Base-by-base conservation (phyloP, 169 alveolate species). In the Cryptosporidium viatorum region DNA sequence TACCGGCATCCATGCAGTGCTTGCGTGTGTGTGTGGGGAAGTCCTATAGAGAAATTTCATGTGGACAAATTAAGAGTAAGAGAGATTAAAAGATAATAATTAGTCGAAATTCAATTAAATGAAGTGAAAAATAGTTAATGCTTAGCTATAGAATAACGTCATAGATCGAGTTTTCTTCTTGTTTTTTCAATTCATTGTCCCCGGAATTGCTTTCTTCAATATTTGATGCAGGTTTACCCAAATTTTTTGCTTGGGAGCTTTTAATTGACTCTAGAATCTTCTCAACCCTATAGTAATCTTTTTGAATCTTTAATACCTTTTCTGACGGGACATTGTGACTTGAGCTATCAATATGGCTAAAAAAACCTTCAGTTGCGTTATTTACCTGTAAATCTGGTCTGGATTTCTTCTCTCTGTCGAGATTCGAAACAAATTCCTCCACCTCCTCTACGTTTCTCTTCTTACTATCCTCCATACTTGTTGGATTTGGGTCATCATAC, bases 401-500 rank as follows among this genome's bases (percentile, higher is more conserved):
- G 18, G 59, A 23, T 9, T 70, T 70, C 43, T 70, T 70, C 65
- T 70, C 84, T 12, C 41, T 9, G 12, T 70, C 84, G 14, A 67
- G 3, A 8, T 31, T 67, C 0, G 73, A 67, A 12, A 69, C 84
- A 5, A 41, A 2, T 6, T 65, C 31, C 16, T 80, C 89, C 14
- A 80, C 89, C 4, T 62, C 68, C 37, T 35, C 43, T 31, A 67
- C 29, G 21, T 80, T 80, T 31, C 73, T 59, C 39, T 80, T 65
- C 62, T 65, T 80, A 21, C 35, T 59, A 4, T 37, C 29, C 41
- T 80, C 89, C 35, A 80, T 71, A 29, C 84, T 86, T 10, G 68
- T 68, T 39, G 94, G 95, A 59, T 93, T 86, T 1, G 95, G 96
- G 91, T 94, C 97, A 33, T 96, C 96, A 84, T 95, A 91, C 5